Base-by-base conservation (phyloP, 208 protist species). In the Trypanosoma cruzi region DNA sequence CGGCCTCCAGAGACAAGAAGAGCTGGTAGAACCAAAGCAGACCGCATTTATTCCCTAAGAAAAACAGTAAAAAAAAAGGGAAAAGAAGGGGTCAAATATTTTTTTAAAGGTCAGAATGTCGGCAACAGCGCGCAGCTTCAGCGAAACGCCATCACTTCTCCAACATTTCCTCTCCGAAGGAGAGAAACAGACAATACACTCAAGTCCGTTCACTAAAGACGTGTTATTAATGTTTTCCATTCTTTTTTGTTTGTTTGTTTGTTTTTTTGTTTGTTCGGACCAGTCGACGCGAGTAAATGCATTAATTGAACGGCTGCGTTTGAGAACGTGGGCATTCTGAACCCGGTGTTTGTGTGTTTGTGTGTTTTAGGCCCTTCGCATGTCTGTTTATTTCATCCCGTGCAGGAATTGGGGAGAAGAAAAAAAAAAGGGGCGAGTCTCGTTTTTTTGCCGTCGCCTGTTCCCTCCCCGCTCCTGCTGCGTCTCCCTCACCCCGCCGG, bases 141-240 rank as follows among this genome's bases (percentile, higher is more conserved):
- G 61, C 49, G 31, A 55, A 42, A 71, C 20, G 71, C 18, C 42
- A 34, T 8, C 13, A 5, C 22, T 56, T 66, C 5, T 54, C 10
- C 10, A 13, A 10, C 6, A 2, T 14, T n/a, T 3, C 24, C 24
- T 31, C 29, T 3, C 48, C 61, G n/a, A n/a, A n/a, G n/a, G n/a
- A n/a, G n/a, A n/a, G n/a, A 56, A 4, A 34, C 36, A 63, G 57
- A 22, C 42, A 37, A 46, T 44, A 68, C 13, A 69, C 42, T 36
- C 53, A 42, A 40, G 8, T 22, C 3, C 16, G 3, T 49, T 22
- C 16, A 49, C 44, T 49, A 13, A 14, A 49, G 5, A 49, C 20
- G 11, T 66, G 28, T 48, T 48, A 24, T 29, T 49, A 24, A 24
- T 49, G 4, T 61, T 61, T 48, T 29, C n/a, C 34, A 28, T 49